Conservation (phyloP, 2,329 filamentous ascomycete genomes). For the Claviceps sorghi region DNA sequence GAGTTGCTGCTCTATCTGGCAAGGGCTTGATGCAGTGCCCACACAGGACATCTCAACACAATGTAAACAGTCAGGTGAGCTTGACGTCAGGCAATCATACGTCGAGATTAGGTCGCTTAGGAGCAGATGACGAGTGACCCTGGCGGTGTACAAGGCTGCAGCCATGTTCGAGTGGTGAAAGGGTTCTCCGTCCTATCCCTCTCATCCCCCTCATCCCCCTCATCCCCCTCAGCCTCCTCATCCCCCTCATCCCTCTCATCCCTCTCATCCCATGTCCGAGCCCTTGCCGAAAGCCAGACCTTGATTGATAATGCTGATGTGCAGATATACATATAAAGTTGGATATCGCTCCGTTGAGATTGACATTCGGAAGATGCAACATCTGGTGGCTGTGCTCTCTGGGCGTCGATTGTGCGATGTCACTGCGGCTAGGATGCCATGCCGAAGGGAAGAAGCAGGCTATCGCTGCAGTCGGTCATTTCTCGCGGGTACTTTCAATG, state of each 20-base stretch:
- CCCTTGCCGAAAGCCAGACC: neutral
- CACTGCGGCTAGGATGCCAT: neutral
- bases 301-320: neutral
- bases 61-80: neutral
- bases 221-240: no score
- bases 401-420: neutral
- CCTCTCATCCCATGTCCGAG: neutral
- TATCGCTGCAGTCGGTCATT: neutral
- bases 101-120: neutral
- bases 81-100: neutral
- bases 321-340: neutral
- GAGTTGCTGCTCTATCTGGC: neutral
- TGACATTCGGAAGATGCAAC: neutral
- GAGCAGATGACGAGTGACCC: neutral
- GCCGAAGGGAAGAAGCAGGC: neutral
- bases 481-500: neutral
- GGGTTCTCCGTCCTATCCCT: no score
- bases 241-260: no score
- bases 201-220: no score
- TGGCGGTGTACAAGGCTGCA: neutral
- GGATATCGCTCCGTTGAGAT: neutral
- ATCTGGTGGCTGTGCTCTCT: neutral
- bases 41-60: neutral
- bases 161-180: neutral
- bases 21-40: no score